Conservation (phyloP, 2,329 filamentous ascomycete species). For the Mariannaea sp. region DNA sequence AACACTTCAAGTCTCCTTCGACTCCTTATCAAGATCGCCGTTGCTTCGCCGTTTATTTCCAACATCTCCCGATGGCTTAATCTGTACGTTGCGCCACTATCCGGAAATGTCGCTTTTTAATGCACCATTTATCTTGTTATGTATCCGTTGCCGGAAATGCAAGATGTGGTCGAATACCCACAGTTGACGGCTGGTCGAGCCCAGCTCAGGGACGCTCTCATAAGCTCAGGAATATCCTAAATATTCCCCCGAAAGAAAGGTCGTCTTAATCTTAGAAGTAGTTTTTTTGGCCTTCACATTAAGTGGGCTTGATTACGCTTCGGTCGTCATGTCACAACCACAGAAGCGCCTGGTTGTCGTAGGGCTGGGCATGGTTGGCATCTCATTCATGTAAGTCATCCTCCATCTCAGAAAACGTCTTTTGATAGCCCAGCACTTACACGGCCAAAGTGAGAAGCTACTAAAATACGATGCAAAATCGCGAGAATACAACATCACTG, state of each 20-base stretch:
- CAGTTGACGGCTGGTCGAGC: conserved; percentile 11
- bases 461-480: conserved; percentile 80
- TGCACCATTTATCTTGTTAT: conserved; percentile 13
- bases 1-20: too few relatives aligned
- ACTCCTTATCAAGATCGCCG: conserved; percentile 34
- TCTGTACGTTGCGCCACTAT: conserved; percentile 12
- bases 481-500: conserved; percentile 78
- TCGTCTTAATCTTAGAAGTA: background rate
- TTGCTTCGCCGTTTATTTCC: too few relatives aligned
- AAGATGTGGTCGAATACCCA: conserved; percentile 28
- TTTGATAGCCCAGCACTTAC: conserved; percentile 16
- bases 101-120: conserved; percentile 36
- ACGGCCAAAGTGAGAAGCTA: conserved; percentile 73
- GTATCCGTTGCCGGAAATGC: conserved; percentile 30
- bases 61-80: conserved; percentile 13
- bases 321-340: conserved; percentile 27
- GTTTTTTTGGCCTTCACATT: background rate
- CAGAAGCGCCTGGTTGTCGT: conserved; percentile 77
- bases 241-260: too few relatives aligned
- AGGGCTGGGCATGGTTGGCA: conserved; percentile 89
- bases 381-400: conserved; percentile 79
- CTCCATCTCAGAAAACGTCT: too few relatives aligned
- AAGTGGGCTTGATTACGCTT: conserved; percentile 1
- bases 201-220: conserved; percentile 11
- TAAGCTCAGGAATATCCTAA: conserved; percentile 23